Conservation (phyloP, 148 eudicot genomes). For the Camellia granthamiana region DNA sequence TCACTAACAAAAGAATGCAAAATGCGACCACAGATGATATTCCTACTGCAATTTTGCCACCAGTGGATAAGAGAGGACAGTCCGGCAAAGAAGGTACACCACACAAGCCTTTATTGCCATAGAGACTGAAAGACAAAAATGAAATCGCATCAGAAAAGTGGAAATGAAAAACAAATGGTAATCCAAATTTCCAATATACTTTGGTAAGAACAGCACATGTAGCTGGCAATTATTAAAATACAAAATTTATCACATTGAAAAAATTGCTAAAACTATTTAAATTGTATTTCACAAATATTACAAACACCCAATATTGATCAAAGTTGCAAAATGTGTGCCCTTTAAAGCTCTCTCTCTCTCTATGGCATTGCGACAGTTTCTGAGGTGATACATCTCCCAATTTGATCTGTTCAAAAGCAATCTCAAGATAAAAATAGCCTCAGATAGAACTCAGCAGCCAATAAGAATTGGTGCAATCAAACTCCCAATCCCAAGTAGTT, state of each 20-base stretch:
- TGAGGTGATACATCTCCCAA: conserved; percentile 2
- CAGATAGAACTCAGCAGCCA: not conserved
- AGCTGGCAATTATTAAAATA: not conserved
- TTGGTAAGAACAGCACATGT: conserved; percentile 7
- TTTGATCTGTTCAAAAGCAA: conserved; percentile 4
- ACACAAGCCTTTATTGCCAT: conserved; percentile 72
- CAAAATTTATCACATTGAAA: not conserved
- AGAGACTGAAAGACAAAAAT: conserved; percentile 41
- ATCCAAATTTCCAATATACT: not conserved
- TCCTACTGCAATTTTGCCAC: conserved; percentile 76
- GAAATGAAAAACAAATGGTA: not conserved
- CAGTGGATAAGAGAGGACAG: conserved; percentile 60
- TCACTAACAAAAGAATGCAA: conserved; percentile 35
- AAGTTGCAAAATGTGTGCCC: not conserved
- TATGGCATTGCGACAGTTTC: not conserved
- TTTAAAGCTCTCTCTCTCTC: not conserved
- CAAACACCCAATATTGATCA: not conserved
- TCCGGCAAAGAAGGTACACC: conserved; percentile 75
- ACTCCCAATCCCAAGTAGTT: not conserved
- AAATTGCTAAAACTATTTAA: not conserved
- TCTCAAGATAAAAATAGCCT: not conserved
- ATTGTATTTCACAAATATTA: not conserved
- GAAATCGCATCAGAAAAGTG: conserved; percentile 16
- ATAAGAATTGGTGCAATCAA: not conserved
- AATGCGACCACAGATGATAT: conserved; percentile 49